These are phyloP conservation scores for Solanum hybrid DNA, from an alignment of 305 asterid species.

Conservation along the genomic window DNA sequence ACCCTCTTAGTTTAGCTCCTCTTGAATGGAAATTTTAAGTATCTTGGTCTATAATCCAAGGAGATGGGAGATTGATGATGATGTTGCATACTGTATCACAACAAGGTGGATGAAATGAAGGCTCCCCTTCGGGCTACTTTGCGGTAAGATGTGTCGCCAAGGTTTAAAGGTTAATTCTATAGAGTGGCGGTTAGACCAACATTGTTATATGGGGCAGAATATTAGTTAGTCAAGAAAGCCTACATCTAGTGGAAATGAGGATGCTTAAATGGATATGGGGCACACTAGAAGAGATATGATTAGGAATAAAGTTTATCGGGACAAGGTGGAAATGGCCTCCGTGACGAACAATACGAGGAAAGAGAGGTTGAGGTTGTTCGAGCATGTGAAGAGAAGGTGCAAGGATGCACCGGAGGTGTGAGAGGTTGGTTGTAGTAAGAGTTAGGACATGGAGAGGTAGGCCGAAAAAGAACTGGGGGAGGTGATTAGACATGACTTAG, in stretches of 20 bases:
- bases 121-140: neutral
- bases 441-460: neutral
- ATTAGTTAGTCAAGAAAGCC: neutral
- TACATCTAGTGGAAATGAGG: neutral
- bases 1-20: neutral
- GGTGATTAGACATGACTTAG: neutral
- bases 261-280: neutral
- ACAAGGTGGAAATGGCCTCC: neutral
- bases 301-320: neutral
- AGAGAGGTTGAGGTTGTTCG: neutral
- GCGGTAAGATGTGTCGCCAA: neutral
- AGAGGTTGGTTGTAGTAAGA: neutral
- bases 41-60: neutral
- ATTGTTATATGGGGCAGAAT: neutral
- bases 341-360: neutral
- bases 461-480: neutral
- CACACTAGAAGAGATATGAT: neutral
- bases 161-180: neutral
- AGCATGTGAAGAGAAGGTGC: neutral
- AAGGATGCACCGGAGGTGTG: neutral
- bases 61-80: neutral
- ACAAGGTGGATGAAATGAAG: neutral
- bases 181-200: neutral
- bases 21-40: neutral
- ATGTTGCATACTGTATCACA: neutral